Conservation (phyloP, 2,329 filamentous ascomycete species). For the Colletotrichum chlorophyti region DNA sequence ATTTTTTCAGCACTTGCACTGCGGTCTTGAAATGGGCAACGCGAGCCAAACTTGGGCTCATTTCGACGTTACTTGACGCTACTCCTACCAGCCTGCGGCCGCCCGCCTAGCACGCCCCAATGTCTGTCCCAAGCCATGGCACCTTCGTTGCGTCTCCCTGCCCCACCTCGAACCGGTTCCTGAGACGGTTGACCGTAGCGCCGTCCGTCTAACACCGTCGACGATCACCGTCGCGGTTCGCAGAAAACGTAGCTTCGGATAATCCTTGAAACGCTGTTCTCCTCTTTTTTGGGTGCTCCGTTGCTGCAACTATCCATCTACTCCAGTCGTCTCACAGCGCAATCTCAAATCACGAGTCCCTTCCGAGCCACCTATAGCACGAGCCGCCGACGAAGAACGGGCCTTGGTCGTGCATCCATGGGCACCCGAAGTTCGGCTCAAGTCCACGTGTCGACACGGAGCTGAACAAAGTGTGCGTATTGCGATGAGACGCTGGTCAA, state of each 20-base stretch:
- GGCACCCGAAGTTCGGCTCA: not conserved
- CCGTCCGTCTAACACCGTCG: not conserved
- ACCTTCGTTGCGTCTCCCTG: not conserved
- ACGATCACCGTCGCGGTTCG: not conserved
- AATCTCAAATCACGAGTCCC: not conserved
- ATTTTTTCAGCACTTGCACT: no score
- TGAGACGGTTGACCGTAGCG: not conserved
- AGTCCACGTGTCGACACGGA: constrained; percentile 8
- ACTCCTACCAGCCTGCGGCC: no score
- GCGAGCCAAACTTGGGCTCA: no score
- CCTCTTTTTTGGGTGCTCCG: not conserved
- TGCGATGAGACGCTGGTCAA: not conserved
- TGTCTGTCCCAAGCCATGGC: not conserved
- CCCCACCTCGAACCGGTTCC: not conserved
- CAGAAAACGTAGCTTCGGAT: not conserved
- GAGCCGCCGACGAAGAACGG: not conserved
- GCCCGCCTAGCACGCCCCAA: not conserved
- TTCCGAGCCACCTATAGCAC: not conserved
- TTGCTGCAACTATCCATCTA: not conserved
- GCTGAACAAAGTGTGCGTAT: not conserved
- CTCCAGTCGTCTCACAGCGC: not conserved
- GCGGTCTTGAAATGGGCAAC: no score
- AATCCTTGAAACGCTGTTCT: not conserved
- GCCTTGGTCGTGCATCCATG: not conserved
- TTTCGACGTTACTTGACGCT: no score